Conservation (phyloP, 345 rosid species). For the Eutrema heterophyllum region DNA sequence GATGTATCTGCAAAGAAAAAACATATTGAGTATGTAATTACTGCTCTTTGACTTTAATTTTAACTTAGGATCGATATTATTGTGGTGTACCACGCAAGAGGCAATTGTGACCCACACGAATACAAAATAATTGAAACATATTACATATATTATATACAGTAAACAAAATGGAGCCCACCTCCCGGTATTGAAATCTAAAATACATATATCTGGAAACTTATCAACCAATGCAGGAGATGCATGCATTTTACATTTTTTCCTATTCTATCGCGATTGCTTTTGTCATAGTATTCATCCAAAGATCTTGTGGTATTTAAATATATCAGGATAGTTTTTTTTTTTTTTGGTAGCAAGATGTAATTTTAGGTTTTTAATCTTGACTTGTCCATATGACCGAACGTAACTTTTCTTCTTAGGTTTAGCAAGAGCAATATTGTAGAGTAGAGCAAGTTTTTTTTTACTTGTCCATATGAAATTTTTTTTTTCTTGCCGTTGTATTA, state of each 20-base stretch:
- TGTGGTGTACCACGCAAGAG: slow-evolving; percentile 1
- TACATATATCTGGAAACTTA: not conserved
- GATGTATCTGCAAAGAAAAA: not conserved
- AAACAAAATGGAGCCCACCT: slow-evolving; percentile 9
- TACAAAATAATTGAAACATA: slow-evolving; percentile 17
- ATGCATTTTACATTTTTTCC: slow-evolving; percentile 21
- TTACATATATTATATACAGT: not conserved
- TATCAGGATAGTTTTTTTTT: not conserved
- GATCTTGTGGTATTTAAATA: slow-evolving; percentile 1
- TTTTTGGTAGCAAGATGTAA: not conserved
- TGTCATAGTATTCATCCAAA: slow-evolving; percentile 14
- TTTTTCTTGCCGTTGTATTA: no score
- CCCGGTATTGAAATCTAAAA: not conserved
- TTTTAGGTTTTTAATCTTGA: not conserved
- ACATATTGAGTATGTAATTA: not conserved
- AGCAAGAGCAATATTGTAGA: no score
- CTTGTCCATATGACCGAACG: not conserved
- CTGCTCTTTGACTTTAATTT: not conserved
- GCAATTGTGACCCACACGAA: slow-evolving; percentile 1
- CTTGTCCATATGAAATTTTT: no score
- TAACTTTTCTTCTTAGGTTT: no score
- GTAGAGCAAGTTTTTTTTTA: no score
- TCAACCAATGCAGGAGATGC: slow-evolving; percentile 16
- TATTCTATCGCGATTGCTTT: slow-evolving; percentile 12
- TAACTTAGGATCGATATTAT: not conserved